phyloP scores from a whole-genome alignment of 1,284 basidiomycete genomes.

The Pascua sp. region DNA sequence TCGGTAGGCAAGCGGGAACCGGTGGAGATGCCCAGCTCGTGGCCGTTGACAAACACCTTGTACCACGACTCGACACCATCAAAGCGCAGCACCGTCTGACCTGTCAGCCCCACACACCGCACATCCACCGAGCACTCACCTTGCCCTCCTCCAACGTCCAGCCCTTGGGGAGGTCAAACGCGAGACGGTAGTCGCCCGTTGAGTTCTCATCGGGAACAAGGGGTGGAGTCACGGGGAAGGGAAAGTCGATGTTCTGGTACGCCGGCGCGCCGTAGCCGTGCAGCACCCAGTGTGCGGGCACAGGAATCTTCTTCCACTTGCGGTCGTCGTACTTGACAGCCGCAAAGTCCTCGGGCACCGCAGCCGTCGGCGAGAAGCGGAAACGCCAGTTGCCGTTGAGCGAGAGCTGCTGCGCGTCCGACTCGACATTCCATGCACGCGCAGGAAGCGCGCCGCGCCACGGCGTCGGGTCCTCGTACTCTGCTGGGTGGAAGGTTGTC shows the following conservation, averaged over 20 bases:
- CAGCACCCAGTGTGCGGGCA: slow-evolving; percentile 18
- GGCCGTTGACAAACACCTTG: slow-evolving; percentile 27
- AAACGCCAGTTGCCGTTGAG: slow-evolving; percentile 23
- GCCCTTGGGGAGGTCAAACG: slow-evolving; percentile 4
- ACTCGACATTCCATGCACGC: slow-evolving; percentile 12
- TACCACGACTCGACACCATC: slow-evolving; percentile 27
- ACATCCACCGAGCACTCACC: background rate
- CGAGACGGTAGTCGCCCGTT: slow-evolving; percentile 14
- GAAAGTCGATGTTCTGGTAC: slow-evolving; percentile 20
- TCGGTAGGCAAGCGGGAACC: slow-evolving; percentile 21
- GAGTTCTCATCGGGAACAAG: slow-evolving; percentile 18
- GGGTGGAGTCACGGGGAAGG: slow-evolving; percentile 16
- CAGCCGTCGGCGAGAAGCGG: slow-evolving; percentile 10
- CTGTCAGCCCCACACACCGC: background rate
- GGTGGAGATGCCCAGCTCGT: slow-evolving; percentile 12
- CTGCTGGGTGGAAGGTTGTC: slow-evolving; percentile 9
- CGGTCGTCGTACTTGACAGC: background rate
- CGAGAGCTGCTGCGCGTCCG: slow-evolving; percentile 6
- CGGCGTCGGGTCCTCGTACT: slow-evolving; percentile 16
- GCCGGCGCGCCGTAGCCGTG: slow-evolving; percentile 12
- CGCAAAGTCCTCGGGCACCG: slow-evolving; percentile 6
- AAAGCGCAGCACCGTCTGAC: slow-evolving; percentile 19
- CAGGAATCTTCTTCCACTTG: slow-evolving; percentile 10
- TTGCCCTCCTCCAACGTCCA: slow-evolving; percentile 5
- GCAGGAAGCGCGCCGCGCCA: slow-evolving; percentile 12